Evolutionary conservation across 257 asterid species (phyloP), one percentile per base, ranked within the genome.

Genomic region (Fraxinus anomala): DNA sequence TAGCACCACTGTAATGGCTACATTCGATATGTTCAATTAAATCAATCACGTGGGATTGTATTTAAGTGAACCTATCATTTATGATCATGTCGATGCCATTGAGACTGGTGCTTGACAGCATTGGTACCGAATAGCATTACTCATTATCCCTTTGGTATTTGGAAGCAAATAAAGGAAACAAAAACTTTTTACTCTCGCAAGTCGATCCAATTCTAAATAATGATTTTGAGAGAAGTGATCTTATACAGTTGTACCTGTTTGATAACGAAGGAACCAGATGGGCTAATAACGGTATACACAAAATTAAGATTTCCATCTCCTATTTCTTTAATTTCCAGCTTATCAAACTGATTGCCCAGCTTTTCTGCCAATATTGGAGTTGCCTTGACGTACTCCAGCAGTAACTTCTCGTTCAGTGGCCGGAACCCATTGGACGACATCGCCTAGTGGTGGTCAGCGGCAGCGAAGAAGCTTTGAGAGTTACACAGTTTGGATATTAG

Each of bases 291-390:
- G 76, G 93, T 92, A 80, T 85, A 96, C 26, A 96, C 99, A 70
- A 92, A 96, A 86, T 96, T 96, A 83, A 96, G 96, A 86, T 96
- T 96, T 73, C 99, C 99, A 79, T 96, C 99, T 56, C 99, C 99
- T 1, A 96, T 94, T 88, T 96, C 99, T 82, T 87, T 89, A 77
- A 96, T 84, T 67, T 89, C 82, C 71, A 93, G 88, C 30, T 88
- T 77, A 68, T 96, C 95, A 40, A 92, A 82, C 68, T 89, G 83
- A 61, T 84, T 73, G 0, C 94, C 97, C 6, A 96, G 90, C 83
- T 88, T 89, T 68, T 84, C 81, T 21, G 94, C 86, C 26, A 96
- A 90, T 56, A 89, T 23, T 11, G 98, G 97, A 37, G 98, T 91
- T 21, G 92, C 79, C 87, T 89, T 92, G 68, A 96, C 40, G 80